Evolutionary conservation across 148 eudicot genomes (phyloP).

Genomic region (Rhododendron simsii): DNA sequence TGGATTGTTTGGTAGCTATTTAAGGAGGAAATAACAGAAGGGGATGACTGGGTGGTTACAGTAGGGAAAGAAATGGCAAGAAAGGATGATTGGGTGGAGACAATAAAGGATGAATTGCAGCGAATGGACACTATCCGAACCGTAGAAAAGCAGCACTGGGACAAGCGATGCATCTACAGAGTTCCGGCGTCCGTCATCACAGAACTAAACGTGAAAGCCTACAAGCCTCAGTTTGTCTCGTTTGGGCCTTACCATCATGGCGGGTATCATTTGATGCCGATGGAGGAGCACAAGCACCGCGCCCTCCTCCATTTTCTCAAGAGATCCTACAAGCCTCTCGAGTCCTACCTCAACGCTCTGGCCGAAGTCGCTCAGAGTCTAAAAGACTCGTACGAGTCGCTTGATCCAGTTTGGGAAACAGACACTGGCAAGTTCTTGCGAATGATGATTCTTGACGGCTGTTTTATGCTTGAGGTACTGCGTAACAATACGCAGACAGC

Average conservation of each 20-base stretch:
- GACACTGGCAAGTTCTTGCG: constrained; percentile 20
- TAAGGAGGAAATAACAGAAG: too few relatives aligned
- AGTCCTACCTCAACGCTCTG: constrained; percentile 8
- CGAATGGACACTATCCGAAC: background rate
- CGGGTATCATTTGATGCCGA: constrained; percentile 10
- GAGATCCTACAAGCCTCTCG: constrained; percentile 28
- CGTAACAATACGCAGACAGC: too few relatives aligned
- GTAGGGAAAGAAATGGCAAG: background rate
- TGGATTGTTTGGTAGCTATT: too few relatives aligned
- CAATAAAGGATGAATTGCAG: background rate
- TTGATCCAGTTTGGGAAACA: constrained; percentile 18
- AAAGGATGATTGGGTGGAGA: background rate
- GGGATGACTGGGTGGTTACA: too few relatives aligned
- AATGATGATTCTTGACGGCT: constrained; percentile 41
- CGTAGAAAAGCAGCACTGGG: constrained; percentile 23
- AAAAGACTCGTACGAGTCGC: constrained; percentile 26
- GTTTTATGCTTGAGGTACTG: too few relatives aligned
- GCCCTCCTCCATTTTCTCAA: constrained; percentile 34
- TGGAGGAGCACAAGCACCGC: constrained; percentile 40
- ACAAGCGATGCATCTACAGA: constrained; percentile 29
- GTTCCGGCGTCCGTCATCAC: constrained; percentile 19
- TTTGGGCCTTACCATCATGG: constrained; percentile 47
- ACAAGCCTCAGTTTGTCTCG: constrained; percentile 35
- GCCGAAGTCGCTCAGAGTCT: constrained; percentile 16
- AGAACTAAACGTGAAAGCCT: constrained; percentile 30